phyloP scores from a whole-genome alignment of 192 early-diverging fungal species.

The Haplosporangium gracile region DNA sequence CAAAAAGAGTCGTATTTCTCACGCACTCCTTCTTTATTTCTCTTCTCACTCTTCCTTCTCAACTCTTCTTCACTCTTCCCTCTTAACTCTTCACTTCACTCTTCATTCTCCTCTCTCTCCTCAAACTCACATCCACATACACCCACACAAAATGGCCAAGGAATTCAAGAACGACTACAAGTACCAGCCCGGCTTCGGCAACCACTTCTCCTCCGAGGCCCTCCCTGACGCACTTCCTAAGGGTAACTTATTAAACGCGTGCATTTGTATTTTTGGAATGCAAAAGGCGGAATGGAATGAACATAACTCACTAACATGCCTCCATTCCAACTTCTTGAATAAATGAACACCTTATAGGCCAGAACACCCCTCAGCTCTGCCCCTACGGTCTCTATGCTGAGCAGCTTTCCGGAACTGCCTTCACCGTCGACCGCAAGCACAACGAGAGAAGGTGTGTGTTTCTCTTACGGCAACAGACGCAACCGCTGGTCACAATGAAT shows the following conservation, averaged over 20 bases:
- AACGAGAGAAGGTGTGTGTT: slow-evolving; percentile 79
- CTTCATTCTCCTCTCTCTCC: neutral
- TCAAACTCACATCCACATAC: neutral
- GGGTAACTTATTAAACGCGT: slow-evolving; percentile 55
- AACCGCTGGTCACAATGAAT: slow-evolving; percentile 9
- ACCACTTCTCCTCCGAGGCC: slow-evolving; percentile 89
- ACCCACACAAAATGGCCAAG: slow-evolving; percentile 13
- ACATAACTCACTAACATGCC: neutral
- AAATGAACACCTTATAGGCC: slow-evolving; percentile 59
- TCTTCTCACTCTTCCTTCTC: neutral
- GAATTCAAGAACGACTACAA: slow-evolving; percentile 58
- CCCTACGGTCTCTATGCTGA: slow-evolving; percentile 95
- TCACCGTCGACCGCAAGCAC: slow-evolving; percentile 83
- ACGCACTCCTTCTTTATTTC: neutral
- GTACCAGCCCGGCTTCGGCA: slow-evolving; percentile 91
- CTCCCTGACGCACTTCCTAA: slow-evolving; percentile 86
- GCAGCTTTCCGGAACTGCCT: slow-evolving; percentile 93
- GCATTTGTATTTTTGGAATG: neutral
- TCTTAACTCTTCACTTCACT: neutral
- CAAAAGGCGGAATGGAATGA: neutral
- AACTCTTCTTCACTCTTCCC: neutral
- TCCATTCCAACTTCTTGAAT: neutral
- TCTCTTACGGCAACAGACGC: neutral
- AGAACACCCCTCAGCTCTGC: slow-evolving; percentile 93
- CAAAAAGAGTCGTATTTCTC: neutral